Base-by-base conservation (phyloP, 2,329 filamentous ascomycete genomes). In the Fusarium mundagurra region DNA sequence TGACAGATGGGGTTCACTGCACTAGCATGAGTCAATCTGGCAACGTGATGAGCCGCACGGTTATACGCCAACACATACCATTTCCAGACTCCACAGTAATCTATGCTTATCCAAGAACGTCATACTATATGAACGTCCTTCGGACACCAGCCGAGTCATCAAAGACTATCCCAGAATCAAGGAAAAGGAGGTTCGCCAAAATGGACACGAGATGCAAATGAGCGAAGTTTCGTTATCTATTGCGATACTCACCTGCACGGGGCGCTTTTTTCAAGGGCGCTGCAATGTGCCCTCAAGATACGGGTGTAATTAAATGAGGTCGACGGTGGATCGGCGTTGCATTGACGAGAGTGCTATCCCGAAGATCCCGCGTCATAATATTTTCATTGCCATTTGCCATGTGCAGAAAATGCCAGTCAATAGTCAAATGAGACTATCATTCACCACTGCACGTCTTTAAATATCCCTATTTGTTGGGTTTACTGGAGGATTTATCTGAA, bases 201-300 rank as follows among this genome's bases (percentile, higher is more conserved):
- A 27, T 36, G 24, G 27, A 36, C 16, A 22, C 6, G 33, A 53
- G 33, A 38, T 22, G 5, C 10, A 54, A 10, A 54, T 54, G 34
- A 54, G 34, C 14, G 3, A n/a, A 8, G 34, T 22, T 41, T 41
- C 34, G 20, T 17, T 41, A 29, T 45, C 38, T 24, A 59, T 59
- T 59, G 20, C 34, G 31, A 20, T 57, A 12, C 20, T 43, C 48
- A 31, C 38, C 16, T 2, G 10, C 14, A 58, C 24, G 7, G 50
- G 48, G 24, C 29, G 20, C 10, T 14, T 61, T 18, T 33, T 31
- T 66, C 27, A 41, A 55, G 57, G 48, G 66, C 66, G 64, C 66
- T 64, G 36, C 50, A 50, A 44, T 69, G 43, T 69, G 66, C 64
- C 55, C 57, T 69, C 41, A 38, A 24, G 31, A 55, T 44, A 18